A percentile compares a stretch with the other conserved stretches of the same genome.
phyloP scores from a whole-genome alignment of 108 stramenopile species.

The Nitzschia putrida region DNA sequence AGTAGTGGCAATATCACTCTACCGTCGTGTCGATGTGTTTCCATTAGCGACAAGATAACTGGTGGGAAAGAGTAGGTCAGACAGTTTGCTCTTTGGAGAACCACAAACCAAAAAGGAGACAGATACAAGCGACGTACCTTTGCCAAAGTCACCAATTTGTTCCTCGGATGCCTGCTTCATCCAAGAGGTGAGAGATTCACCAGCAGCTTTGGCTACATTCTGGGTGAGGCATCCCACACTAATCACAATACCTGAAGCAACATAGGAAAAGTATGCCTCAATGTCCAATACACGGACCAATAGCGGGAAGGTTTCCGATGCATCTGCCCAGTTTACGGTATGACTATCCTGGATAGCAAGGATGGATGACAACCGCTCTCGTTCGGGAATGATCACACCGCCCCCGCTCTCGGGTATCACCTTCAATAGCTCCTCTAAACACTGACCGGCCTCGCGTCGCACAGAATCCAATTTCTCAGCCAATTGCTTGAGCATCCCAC shows the following conservation, averaged over 20 bases:
- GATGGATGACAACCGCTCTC: slow-evolving; percentile 7
- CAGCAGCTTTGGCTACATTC: slow-evolving; percentile 79
- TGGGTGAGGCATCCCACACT: slow-evolving; percentile 95
- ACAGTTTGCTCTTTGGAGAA: neutral
- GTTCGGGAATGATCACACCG: slow-evolving; percentile 10
- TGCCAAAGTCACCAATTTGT: slow-evolving; percentile 31
- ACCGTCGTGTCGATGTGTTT: slow-evolving; percentile 49
- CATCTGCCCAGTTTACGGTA: slow-evolving; percentile 50
- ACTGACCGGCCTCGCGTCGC: slow-evolving; percentile 76
- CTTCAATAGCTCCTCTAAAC: slow-evolving; percentile 39
- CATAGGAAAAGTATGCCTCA: slow-evolving; percentile 64
- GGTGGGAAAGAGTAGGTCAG: neutral
- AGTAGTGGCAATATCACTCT: slow-evolving; percentile 77
- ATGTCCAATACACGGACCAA: slow-evolving; percentile 69
- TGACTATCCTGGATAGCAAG: slow-evolving; percentile 1
- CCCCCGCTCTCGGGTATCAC: neutral
- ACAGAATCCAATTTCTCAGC: slow-evolving; percentile 92
- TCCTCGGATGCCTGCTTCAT: slow-evolving; percentile 15
- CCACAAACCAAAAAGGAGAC: slow-evolving; percentile 5
- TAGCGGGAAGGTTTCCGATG: slow-evolving; percentile 66
- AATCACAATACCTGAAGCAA: slow-evolving; percentile 86
- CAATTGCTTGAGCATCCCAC: slow-evolving; percentile 82
- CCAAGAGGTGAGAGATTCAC: slow-evolving; percentile 77
- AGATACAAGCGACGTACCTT: slow-evolving; percentile 17
- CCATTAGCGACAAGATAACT: slow-evolving; percentile 50